Base-by-base conservation (phyloP, 83 land plant genomes). In the Picea mariana region DNA sequence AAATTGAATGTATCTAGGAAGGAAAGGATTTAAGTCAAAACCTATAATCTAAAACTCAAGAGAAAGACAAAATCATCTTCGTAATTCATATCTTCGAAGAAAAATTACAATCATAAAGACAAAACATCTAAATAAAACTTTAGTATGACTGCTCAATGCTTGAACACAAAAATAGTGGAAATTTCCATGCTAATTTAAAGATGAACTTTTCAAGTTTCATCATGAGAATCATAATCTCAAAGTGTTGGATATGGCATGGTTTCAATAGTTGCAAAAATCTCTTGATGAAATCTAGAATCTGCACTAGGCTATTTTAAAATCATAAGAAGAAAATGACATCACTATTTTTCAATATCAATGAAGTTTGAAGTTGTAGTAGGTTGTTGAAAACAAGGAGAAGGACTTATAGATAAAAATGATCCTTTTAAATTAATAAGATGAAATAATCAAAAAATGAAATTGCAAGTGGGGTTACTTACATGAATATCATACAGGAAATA, bases 151-250 rank as follows among this genome's bases (percentile, higher is more conserved):
- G 62, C 21, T 61, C 71, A 64, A 64, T 38, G 61, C 34, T 31
- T 64, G 66, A 24, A 20, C 55, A 77, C 8, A 52, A 42, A 62
- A 62, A 42, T 38, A 42, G 23, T 6, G 79, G 66, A 60, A 31
- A 24, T 1, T 17, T 27, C 15, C 26, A 79, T 44, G 64, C 58
- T n/a, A 64, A 21, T n/a, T 62, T 40, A 38, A 67, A 67, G 40
- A 65, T 17, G 72, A 83, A n/a, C 1, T 63, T 44, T 44, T 60
- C 52, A 52, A 75, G 11, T 76, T n/a, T 23, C 26, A 76, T 42
- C 68, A 60, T 44, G 80, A 75, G 26, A 82, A 82, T 66, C 40
- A 40, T 42, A 75, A 21, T 42, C 80, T 82, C 26, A 40, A 2
- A 62, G n/a, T 55, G 24, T 31, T 75, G 44, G 78, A 18, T 58